phyloP scores from a whole-genome alignment of 352 stramenopile genomes.

The Phytophthora sp. region DNA sequence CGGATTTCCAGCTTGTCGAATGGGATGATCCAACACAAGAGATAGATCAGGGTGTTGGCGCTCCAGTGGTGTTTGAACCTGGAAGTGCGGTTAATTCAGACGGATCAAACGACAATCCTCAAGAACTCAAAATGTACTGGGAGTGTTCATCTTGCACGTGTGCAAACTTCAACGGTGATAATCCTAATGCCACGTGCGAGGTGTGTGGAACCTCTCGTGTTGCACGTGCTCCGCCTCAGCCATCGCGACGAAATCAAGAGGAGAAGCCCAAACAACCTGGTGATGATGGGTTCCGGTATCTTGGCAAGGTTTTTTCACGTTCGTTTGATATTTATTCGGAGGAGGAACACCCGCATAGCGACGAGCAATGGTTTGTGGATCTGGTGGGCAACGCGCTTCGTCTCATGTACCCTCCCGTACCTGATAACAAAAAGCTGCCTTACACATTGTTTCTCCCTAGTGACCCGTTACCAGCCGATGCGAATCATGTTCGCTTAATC shows the following conservation, averaged over 20 bases:
- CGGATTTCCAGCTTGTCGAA: constrained; percentile 87
- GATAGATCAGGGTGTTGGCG: constrained; percentile 85
- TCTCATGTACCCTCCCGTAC: constrained; percentile 74
- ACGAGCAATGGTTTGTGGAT: constrained; percentile 81
- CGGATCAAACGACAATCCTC: constrained; percentile 20
- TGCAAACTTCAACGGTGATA: constrained; percentile 89
- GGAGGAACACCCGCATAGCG: constrained; percentile 63
- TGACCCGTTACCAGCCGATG: constrained; percentile 50
- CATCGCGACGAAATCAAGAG: constrained; percentile 19
- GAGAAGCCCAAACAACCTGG: constrained; percentile 34
- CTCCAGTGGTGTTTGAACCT: constrained; percentile 55
- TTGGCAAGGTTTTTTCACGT: constrained; percentile 67
- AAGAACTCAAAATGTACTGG: constrained; percentile 90
- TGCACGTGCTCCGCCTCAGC: constrained; percentile 25
- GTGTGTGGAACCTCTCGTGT: constrained; percentile 72
- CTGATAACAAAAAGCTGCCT: constrained; percentile 82
- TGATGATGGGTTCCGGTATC: constrained; percentile 63
- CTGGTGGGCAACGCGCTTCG: constrained; percentile 65
- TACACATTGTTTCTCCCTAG: constrained; percentile 77
- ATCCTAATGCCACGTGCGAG: constrained; percentile 75
- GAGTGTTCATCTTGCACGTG: constrained; percentile 85
- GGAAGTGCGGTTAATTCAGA: constrained; percentile 8
- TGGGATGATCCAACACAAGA: constrained; percentile 84
- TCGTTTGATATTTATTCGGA: constrained; percentile 84
- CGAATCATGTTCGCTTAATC: constrained; percentile 61